phyloP scores from a whole-genome alignment of 1,284 basidiomycete species.

The Wolfiporia cocos region DNA sequence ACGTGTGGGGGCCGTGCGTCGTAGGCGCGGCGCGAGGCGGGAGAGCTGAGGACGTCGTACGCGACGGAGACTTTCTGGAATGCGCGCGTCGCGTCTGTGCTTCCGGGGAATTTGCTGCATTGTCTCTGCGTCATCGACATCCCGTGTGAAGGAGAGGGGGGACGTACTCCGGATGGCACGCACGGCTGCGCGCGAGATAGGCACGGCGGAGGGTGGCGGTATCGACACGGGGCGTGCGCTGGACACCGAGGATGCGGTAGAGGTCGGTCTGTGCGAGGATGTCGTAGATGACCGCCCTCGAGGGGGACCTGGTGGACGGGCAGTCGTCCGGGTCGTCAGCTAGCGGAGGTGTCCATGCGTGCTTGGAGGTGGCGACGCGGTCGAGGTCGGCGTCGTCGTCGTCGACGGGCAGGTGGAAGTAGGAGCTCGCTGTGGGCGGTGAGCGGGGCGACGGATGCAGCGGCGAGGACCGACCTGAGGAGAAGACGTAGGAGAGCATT shows the following conservation, averaged over 20 bases:
- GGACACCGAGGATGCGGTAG: constrained; percentile 68
- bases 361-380: constrained; percentile 33
- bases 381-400: constrained; percentile 40
- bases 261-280: constrained; percentile 58
- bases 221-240: constrained; percentile 47
- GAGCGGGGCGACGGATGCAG: constrained; percentile 2
- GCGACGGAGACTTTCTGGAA: constrained; percentile 85
- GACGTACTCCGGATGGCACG: constrained; percentile 81
- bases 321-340: constrained; percentile 15
- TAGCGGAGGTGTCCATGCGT: constrained; percentile 33
- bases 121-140: no score
- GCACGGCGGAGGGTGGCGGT: constrained; percentile 64
- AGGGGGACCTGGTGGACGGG: constrained; percentile 21
- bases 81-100: constrained; percentile 71
- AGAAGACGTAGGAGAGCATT: constrained; percentile 55
- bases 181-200: constrained; percentile 69
- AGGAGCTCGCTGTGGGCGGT: constrained; percentile 38
- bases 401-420: constrained; percentile 58
- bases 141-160: background rate
- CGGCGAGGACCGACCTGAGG: constrained; percentile 34
- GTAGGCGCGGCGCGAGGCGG: constrained; percentile 62
- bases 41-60: constrained; percentile 74
- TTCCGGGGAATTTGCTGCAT: constrained; percentile 72
- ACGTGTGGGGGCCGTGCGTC: constrained; percentile 48
- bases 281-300: constrained; percentile 35